A percentile compares a stretch with the other conserved stretches of the same genome.
phyloP scores from a whole-genome alignment of 1,139 yeast species.

The Yamadazyma sp. region DNA sequence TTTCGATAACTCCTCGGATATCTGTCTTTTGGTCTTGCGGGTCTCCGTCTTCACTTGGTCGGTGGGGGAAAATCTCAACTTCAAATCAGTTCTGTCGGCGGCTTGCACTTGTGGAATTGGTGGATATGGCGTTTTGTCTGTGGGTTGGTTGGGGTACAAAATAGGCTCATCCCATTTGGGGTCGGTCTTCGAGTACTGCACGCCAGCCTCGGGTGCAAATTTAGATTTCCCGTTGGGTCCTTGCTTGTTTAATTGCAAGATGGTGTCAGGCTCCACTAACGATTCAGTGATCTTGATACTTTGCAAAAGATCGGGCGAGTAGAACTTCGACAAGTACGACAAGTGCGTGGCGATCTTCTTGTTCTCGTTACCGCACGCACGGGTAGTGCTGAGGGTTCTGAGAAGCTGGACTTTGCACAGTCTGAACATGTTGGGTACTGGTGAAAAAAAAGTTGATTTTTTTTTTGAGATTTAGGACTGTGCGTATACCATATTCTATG shows the following conservation, averaged over 20 bases:
- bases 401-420: background rate
- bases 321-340: slow-evolving; percentile 64
- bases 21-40: slow-evolving; percentile 21
- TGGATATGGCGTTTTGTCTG: slow-evolving; percentile 41
- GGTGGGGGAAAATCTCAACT: slow-evolving; percentile 33
- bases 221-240: slow-evolving; percentile 33
- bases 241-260: slow-evolving; percentile 31
- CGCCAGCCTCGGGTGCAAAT: slow-evolving; percentile 27
- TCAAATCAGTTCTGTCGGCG: slow-evolving; percentile 43
- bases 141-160: slow-evolving; percentile 46
- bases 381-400: background rate
- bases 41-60: slow-evolving; percentile 17
- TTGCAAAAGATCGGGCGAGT: slow-evolving; percentile 74
- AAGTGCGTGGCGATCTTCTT: slow-evolving; percentile 45
- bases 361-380: background rate
- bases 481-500: too few species aligned
- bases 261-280: slow-evolving; percentile 62
- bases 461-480: background rate
- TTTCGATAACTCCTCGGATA: slow-evolving; percentile 61
- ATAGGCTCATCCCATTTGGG: slow-evolving; percentile 51
- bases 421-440: background rate
- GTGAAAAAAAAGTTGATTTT: background rate
- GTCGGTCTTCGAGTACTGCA: slow-evolving; percentile 36
- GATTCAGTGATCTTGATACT: slow-evolving; percentile 81
- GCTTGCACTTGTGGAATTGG: slow-evolving; percentile 41